Evolutionary conservation across 345 rosid genomes (phyloP), one percentile per base, ranked within the genome.

Genomic region (Dovyalis caffra): DNA sequence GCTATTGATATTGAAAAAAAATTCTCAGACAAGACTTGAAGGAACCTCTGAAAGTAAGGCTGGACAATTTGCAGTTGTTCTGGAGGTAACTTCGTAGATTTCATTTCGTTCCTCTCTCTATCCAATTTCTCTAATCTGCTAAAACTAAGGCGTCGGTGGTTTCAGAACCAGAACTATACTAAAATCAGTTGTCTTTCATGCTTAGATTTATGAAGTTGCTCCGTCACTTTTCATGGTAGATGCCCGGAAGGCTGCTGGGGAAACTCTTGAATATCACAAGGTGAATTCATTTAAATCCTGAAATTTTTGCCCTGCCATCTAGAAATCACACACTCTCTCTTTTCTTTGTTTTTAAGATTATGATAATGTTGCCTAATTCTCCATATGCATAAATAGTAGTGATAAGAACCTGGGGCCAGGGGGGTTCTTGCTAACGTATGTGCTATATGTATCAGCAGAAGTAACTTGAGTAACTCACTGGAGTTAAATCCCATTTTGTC

Each of bases 201-300:
- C 63, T 1, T 71, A 95, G 99, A 83, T 91, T 72, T 95, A 69
- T 72, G 96, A 95, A 88, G 97, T 95, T 76, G 99, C 97, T 28
- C 95, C 94, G 20, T 86, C 93, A 3, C 93, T 95, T 70, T 92
- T 91, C 91, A 92, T 92, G 99, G 90, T 88, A 63, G 97, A 95
- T 75, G 93, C 86, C 38, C 84, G 96, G 68, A 95, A 95, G 78
- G 97, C 97, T 60, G 86, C 97, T 43, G 98, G 98, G 64, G 97
- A 95, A 74, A 88, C 96, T 72, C 91, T 89, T 69, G 94, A 91
- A 80, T 95, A 92, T 82, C 96, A 89, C 83, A 91, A 91, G 97
- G 99, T 95, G 71, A 20, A 45, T 65, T 35, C 70, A 47, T 21
- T 40, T 45, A 68, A 6, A 34, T 51, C 61, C 35, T 51, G 47